Evolutionary conservation across 2,329 filamentous ascomycete species (phyloP), one percentile per base, ranked within the genome.

Genomic region (Cercospora sp.): DNA sequence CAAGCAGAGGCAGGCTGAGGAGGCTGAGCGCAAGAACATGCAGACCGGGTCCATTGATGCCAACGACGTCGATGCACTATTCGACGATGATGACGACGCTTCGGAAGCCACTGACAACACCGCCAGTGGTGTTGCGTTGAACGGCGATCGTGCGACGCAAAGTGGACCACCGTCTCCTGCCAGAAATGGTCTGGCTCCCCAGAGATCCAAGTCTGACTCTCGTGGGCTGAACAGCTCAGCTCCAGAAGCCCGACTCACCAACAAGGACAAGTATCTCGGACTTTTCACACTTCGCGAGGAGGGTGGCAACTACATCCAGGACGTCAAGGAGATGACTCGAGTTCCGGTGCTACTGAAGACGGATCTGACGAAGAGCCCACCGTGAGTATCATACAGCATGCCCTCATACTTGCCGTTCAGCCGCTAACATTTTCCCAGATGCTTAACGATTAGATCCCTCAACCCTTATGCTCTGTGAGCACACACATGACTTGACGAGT

Each of bases 261-360:
- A 95, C 84, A 98, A 97, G 86, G 93, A 98, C 84, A 97, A 97
- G 84, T 99, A 97, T 81, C 82, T 97, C 71, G 92, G 90, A 79
- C 84, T 95, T 72, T 98, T 98, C 84, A 89, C 90, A 74, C 85
- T 99, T 74, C 88, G 95, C 63, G 94, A 99, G 80, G 92, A 97
- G 81, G 91, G 91, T 74, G 94, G 94, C 72, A 92, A 98, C 75
- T 96, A 96, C 84, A 97, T 99, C 77, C 95, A 99, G 82, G 95
- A 99, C 80, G 93, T 99, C 73, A 94, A 90, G 67, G 95, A 99
- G 85, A 97, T 99, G 94, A 94, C 93, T 53, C 88, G 94, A 74
- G 91, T 99, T 69, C 95, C 95, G n/a, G 91, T 99, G 73, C 97
- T 99, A 79, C 84, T 99, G 77, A 98, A 97, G 89, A 98, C 95